Base-by-base conservation (phyloP, 2,329 filamentous ascomycete species). In the Blastomyces gilchristii region DNA sequence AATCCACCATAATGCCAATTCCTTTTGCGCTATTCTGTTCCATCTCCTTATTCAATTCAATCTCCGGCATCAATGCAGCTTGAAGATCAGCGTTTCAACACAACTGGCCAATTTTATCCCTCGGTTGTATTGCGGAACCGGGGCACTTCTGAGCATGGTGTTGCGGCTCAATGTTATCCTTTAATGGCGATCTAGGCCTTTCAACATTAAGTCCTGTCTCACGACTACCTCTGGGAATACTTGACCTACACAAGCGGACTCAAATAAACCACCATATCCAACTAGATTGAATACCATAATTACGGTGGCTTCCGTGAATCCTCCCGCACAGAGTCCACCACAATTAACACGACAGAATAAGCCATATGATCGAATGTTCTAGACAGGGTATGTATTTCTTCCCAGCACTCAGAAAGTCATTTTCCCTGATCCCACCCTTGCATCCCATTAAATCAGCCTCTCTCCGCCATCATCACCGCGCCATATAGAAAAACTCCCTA, bases 271-370 rank as follows among this genome's bases (percentile, higher is more conserved):
- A 49, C 5, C 31, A 61, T 64, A 72, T 74, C 75, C 9, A 67
- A 74, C 45, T 70, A 78, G 8, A 34, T 9, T 3, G 65, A 73
- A 62, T 80, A 76, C 67, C 76, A 72, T 65, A 68, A 70, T 45
- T 80, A 80, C 67, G 62, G 69, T 18, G 74, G 74, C 31, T 67
- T 73, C 18, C 78, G 79, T 9, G 68, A 78, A 60, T 67, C 66
- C 12, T 73, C 75, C 64, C 64, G 67, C 6, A 50, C 54, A 77
- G 39, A 0, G 74, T 73, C 56, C 60, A 67, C 58, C 82, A 82
- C 69, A 79, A 70, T 65, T 81, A 83, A 64, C 78, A 79, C 1
- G 78, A 81, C 16, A 77, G 80, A 0, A 69, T 82, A 11, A 80
- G 77, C 1, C 75, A 82, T 68, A 69, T 70, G 2, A 81, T 83